Percentiles rank a stretch among this genome's conserved stretches.
Evolutionary conservation across 73 alveolate species (phyloP).

Genomic region (Symbiodinium natans): DNA sequence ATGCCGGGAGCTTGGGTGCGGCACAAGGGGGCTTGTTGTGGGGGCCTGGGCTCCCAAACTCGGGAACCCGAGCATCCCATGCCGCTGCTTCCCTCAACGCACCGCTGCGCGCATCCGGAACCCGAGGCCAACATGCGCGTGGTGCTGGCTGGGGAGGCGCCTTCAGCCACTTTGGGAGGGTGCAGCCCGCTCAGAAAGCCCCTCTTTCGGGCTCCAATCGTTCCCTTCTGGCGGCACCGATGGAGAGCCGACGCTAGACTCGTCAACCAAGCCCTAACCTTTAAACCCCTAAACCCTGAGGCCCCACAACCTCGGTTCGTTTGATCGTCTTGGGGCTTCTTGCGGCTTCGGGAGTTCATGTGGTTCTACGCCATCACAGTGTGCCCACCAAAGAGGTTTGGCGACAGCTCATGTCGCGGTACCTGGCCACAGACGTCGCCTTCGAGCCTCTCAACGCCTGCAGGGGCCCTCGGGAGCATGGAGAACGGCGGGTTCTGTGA

Average conservation of each 20-base stretch:
- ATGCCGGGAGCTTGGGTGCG: not conserved
- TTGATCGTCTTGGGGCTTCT: too few relatives aligned
- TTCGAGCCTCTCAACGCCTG: constrained; percentile 63
- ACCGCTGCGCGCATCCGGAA: not conserved
- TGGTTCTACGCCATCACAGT: too few relatives aligned
- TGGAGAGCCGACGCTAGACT: too few relatives aligned
- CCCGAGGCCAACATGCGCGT: constrained; percentile 91
- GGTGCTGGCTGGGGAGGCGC: constrained; percentile 84
- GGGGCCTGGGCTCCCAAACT: not conserved
- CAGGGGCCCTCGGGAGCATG: too few relatives aligned
- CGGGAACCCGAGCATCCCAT: not conserved
- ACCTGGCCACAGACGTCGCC: constrained; percentile 50
- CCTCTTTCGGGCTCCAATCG: not conserved
- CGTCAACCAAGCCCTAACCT: too few relatives aligned
- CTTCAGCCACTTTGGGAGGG: too few relatives aligned
- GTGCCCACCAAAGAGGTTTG: too few relatives aligned
- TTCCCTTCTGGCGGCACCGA: not conserved
- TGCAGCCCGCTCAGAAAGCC: too few relatives aligned
- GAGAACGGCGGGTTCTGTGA: too few relatives aligned
- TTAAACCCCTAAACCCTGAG: too few relatives aligned
- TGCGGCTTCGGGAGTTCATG: too few relatives aligned
- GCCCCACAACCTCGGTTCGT: too few relatives aligned
- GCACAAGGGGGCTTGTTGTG: not conserved
- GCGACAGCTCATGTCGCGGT: constrained; percentile 76
- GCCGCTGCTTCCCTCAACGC: not conserved